Percentiles rank a stretch among this genome's conserved stretches.
These are phyloP conservation scores for Phaeodactylum tricornutum DNA, from an alignment of 108 stramenopile species.

Conservation along the genomic window DNA sequence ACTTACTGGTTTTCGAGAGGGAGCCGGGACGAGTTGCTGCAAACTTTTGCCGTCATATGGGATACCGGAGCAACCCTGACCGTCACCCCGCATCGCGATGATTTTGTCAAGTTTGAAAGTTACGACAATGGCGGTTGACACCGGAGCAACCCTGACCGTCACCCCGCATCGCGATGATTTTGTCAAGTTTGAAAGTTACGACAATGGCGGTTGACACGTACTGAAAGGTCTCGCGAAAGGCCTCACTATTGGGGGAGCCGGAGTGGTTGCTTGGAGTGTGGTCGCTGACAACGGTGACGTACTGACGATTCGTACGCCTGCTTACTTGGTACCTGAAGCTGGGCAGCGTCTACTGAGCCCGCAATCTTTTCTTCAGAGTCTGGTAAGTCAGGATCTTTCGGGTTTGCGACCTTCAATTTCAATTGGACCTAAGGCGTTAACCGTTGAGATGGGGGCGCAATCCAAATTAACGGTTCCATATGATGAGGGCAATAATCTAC, in stretches of 20 bases:
- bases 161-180: constrained; percentile 9
- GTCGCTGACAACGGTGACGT: not conserved
- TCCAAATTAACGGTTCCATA: constrained; percentile 4
- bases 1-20: too few relatives aligned
- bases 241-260: constrained; percentile 12
- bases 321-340: constrained; percentile 15
- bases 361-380: constrained; percentile 3
- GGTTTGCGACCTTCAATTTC: not conserved
- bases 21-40: too few relatives aligned
- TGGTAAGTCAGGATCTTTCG: not conserved
- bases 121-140: too few relatives aligned
- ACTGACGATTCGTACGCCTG: constrained; percentile 5
- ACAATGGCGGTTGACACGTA: not conserved
- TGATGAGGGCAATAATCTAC: constrained; percentile 3
- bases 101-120: constrained; percentile 6
- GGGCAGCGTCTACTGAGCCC: constrained; percentile 9
- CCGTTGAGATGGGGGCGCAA: not conserved
- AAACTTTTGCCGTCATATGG: constrained; percentile 1
- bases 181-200: not conserved
- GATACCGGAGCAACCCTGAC: constrained; percentile 2
- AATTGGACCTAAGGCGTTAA: not conserved
- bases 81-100: not conserved
- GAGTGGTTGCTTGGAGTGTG: constrained; percentile 19
- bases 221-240: not conserved
- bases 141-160: constrained; percentile 6